Conservation (phyloP, 768 basidiomycete genomes). For the Candolleomyces efflorescens region DNA sequence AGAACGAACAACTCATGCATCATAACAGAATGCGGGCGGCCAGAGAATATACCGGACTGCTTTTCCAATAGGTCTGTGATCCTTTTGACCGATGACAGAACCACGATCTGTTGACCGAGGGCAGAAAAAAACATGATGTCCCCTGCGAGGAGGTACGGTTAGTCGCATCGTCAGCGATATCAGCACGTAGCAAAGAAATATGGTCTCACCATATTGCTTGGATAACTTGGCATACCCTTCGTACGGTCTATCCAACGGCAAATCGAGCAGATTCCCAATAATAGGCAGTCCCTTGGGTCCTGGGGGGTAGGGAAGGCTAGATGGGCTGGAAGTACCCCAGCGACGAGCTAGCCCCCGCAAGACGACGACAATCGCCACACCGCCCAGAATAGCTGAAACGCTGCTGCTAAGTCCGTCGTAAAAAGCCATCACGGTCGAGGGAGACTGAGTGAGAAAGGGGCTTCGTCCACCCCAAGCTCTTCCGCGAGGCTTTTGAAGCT, state of each 20-base stretch:
- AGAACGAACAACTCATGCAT: conserved; percentile 39
- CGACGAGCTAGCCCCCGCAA: neutral
- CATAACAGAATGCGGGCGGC: conserved; percentile 22
- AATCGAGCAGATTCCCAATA: conserved; percentile 14
- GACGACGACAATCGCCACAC: neutral
- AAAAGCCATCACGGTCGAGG: too few species aligned
- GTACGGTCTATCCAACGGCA: conserved; percentile 11
- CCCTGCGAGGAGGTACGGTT: neutral
- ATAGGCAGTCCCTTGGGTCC: conserved; percentile 12
- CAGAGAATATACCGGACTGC: conserved; percentile 5
- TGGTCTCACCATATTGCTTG: conserved; percentile 12
- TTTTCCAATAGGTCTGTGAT: conserved; percentile 9
- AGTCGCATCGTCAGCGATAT: too few species aligned
- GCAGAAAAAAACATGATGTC: conserved; percentile 7
- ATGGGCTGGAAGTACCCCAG: neutral
- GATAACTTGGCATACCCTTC: conserved; percentile 12
- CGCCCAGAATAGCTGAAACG: neutral
- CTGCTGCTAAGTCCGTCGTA: too few species aligned
- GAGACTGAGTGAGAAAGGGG: too few species aligned
- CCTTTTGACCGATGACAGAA: neutral
- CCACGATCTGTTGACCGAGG: conserved; percentile 4
- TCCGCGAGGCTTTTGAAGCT: too few species aligned
- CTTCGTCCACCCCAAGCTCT: too few species aligned
- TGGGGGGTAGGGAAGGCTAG: conserved; percentile 3
- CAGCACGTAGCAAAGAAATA: neutral